Conservation (phyloP, 768 basidiomycete genomes). For the Cytidiella melzeri region DNA sequence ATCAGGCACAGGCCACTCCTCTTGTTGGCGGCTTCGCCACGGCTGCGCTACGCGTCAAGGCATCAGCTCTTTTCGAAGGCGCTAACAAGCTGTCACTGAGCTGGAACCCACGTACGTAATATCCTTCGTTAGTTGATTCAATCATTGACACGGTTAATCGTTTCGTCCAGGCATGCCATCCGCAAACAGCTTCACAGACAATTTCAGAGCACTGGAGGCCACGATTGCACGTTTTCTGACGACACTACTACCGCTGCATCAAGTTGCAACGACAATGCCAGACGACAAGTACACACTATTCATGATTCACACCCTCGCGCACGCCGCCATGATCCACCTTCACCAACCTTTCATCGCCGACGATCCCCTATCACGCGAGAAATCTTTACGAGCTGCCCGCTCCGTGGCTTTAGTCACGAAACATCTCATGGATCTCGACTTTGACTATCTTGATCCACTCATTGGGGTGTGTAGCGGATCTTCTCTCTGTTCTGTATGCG, state of each 20-base stretch:
- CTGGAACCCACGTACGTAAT: conserved; percentile 52
- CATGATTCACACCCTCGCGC: conserved; percentile 57
- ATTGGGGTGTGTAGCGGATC: conserved; percentile 62
- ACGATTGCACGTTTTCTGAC: conserved; percentile 58
- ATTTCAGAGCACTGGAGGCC: conserved; percentile 56
- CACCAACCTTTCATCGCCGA: conserved; percentile 56
- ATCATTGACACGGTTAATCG: too few species aligned
- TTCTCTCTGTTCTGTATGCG: too few species aligned
- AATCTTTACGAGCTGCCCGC: conserved; percentile 60
- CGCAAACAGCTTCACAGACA: conserved; percentile 45
- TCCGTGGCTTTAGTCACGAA: conserved; percentile 55
- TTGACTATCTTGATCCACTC: conserved; percentile 70
- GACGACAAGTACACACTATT: conserved; percentile 58
- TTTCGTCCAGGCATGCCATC: conserved; percentile 37
- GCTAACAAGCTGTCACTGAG: conserved; percentile 54
- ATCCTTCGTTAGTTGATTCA: conserved; percentile 8
- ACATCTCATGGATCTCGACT: conserved; percentile 58
- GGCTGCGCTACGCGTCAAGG: conserved; percentile 64
- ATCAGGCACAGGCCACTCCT: conserved; percentile 44
- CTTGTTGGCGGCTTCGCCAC: conserved; percentile 51
- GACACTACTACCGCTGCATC: conserved; percentile 59
- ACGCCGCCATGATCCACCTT: conserved; percentile 60
- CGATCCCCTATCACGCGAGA: conserved; percentile 56
- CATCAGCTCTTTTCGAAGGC: conserved; percentile 67
- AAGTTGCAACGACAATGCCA: conserved; percentile 47